These are phyloP conservation scores for Penicillium hesseltinei DNA, from an alignment of 2,329 filamentous ascomycete genomes.

Conservation along the genomic window DNA sequence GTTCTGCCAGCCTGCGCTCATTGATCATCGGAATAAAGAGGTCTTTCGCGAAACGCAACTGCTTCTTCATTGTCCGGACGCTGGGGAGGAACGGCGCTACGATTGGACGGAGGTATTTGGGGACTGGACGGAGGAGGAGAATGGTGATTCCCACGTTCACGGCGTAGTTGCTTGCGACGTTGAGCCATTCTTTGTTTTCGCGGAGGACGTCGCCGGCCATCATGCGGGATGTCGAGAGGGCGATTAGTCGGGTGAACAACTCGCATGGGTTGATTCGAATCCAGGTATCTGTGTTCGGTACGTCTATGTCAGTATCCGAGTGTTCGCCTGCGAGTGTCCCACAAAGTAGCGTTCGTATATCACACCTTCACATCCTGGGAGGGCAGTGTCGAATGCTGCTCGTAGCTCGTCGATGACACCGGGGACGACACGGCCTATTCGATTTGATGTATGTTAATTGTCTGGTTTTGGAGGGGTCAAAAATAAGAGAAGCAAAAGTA, in stretches of 20 bases:
- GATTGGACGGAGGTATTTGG: conserved; percentile 34
- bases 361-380: conserved; percentile 27
- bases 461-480: not conserved
- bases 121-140: conserved; percentile 34
- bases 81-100: conserved; percentile 36
- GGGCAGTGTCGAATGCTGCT: conserved; percentile 22
- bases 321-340: not conserved
- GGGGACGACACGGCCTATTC: conserved; percentile 25
- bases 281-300: conserved; percentile 22
- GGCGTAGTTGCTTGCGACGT: conserved; percentile 35
- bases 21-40: conserved; percentile 38
- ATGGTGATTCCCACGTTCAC: conserved; percentile 35
- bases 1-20: conserved; percentile 26
- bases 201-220: conserved; percentile 40
- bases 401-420: conserved; percentile 28
- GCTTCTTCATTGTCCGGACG: conserved; percentile 32
- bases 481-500: conserved; percentile 3
- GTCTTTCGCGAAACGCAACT: conserved; percentile 31
- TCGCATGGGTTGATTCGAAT: conserved; percentile 22
- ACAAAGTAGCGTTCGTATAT: not conserved
- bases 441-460: not conserved
- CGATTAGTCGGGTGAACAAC: conserved; percentile 35
- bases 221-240: conserved; percentile 42
- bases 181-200: conserved; percentile 41
- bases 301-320: not conserved